Percentiles rank a stretch among this genome's conserved stretches.
phyloP scores from a whole-genome alignment of 306 rosid species.

The Begonia loranthoides region DNA sequence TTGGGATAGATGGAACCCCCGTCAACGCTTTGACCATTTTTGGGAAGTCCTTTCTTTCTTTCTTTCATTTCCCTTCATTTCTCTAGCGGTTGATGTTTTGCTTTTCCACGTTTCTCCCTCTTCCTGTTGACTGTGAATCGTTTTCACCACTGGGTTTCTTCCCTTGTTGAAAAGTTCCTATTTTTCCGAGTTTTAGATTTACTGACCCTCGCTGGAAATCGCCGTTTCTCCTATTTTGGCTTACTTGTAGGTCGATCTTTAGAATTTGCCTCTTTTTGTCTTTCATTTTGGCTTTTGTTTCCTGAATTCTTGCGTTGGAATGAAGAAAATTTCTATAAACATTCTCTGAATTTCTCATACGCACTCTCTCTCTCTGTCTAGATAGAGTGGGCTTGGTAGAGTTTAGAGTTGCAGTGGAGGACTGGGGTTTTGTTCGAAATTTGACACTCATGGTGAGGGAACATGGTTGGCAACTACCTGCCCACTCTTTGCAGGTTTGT shows the following conservation, averaged over 20 bases:
- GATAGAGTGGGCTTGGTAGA: conserved; percentile 7
- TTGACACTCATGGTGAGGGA: conserved; percentile 65
- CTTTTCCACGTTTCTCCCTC: neutral
- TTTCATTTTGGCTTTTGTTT: too few relatives aligned
- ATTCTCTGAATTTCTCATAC: neutral
- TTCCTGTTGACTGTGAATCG: neutral
- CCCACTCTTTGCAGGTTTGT: conserved; percentile 95
- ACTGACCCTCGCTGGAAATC: neutral
- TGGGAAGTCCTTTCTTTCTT: neutral
- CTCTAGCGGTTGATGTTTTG: neutral
- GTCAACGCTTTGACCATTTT: neutral
- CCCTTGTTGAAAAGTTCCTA: neutral
- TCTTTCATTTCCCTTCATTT: neutral
- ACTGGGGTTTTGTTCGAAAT: conserved; percentile 12
- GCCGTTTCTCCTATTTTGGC: neutral
- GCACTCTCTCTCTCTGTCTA: neutral
- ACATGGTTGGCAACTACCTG: conserved; percentile 98
- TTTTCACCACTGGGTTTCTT: neutral
- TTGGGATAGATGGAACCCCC: too few relatives aligned
- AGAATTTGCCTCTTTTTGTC: too few relatives aligned
- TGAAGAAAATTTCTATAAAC: neutral
- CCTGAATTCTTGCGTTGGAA: neutral
- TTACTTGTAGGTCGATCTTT: neutral
- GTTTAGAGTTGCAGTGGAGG: conserved; percentile 7
- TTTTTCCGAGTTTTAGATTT: neutral